phyloP scores from a whole-genome alignment of 2,329 filamentous ascomycete genomes.

The Cladophialophora yegresii region DNA sequence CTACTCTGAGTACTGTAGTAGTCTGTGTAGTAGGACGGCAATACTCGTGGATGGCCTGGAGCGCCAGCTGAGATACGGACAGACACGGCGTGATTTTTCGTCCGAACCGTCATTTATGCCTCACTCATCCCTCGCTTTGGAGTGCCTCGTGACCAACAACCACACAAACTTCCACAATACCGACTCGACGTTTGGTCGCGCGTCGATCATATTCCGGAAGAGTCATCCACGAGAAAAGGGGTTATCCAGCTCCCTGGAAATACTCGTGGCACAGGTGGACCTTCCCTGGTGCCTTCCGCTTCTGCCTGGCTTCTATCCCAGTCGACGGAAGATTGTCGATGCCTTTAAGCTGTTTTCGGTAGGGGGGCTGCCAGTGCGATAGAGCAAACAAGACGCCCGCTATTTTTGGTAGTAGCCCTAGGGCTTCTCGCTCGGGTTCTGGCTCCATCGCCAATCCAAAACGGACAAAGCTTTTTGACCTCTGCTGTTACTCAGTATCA shows the following conservation, averaged over 20 bases:
- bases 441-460: constrained; percentile 7
- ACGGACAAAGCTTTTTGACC: constrained; percentile 2
- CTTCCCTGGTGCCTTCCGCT: constrained; percentile 22
- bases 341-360: constrained; percentile 10
- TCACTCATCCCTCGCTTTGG: constrained; percentile 9
- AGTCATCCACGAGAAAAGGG: constrained; percentile 10
- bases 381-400: constrained; percentile 9
- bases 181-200: not conserved
- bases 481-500: not conserved
- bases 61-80: not conserved
- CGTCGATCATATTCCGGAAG: constrained; percentile 9
- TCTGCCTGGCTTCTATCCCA: constrained; percentile 25
- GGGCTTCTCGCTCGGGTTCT: constrained; percentile 5
- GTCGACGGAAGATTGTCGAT: constrained; percentile 11
- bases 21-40: not conserved
- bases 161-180: no score
- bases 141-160: constrained; percentile 5
- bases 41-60: not conserved
- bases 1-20: not conserved
- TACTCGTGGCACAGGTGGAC: constrained; percentile 26
- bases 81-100: constrained; percentile 2
- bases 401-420: constrained; percentile 17
- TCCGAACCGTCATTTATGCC: constrained; percentile 3
- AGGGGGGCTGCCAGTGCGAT: constrained; percentile 16
- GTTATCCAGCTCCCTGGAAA: constrained; percentile 19